These are phyloP conservation scores for Rhizopogon roseolus DNA, from an alignment of 768 basidiomycete species.

Conservation along the genomic window DNA sequence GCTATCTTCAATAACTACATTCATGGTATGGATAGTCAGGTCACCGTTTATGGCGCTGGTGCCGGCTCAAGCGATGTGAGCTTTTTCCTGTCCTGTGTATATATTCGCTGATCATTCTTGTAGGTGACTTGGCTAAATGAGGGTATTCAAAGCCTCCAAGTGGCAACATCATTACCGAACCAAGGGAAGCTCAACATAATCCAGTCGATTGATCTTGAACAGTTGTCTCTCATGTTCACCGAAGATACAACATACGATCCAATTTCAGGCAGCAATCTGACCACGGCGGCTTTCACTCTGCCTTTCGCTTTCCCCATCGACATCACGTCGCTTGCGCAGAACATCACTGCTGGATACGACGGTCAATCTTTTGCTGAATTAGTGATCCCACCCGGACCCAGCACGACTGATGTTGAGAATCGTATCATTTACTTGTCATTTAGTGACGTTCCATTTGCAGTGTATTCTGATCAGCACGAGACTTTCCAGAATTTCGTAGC, in stretches of 20 bases:
- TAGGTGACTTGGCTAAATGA: constrained; percentile 72
- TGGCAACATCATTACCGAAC: constrained; percentile 59
- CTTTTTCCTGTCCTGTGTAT: not conserved
- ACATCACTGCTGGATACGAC: constrained; percentile 47
- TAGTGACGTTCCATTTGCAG: constrained; percentile 53
- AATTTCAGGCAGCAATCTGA: constrained; percentile 50
- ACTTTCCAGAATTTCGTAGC: constrained; percentile 62
- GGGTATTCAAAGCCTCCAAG: constrained; percentile 57
- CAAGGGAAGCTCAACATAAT: constrained; percentile 59
- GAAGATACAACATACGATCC: constrained; percentile 54
- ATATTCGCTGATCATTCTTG: constrained; percentile 3
- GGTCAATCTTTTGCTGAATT: constrained; percentile 57
- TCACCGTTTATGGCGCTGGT: constrained; percentile 53
- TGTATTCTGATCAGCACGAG: constrained; percentile 40
- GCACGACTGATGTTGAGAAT: constrained; percentile 54
- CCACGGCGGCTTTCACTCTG: constrained; percentile 59
- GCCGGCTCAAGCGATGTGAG: constrained; percentile 55
- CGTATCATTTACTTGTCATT: constrained; percentile 62
- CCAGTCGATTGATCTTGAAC: constrained; percentile 54
- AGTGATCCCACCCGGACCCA: constrained; percentile 50
- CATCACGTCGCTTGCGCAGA: constrained; percentile 56
- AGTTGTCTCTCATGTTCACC: constrained; percentile 57
- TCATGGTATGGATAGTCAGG: constrained; percentile 56
- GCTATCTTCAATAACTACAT: constrained; percentile 69
- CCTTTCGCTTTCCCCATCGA: constrained; percentile 71